Base-by-base conservation (phyloP, 371 early-diverging fungal species). In the Lichtheimia ramosa region DNA sequence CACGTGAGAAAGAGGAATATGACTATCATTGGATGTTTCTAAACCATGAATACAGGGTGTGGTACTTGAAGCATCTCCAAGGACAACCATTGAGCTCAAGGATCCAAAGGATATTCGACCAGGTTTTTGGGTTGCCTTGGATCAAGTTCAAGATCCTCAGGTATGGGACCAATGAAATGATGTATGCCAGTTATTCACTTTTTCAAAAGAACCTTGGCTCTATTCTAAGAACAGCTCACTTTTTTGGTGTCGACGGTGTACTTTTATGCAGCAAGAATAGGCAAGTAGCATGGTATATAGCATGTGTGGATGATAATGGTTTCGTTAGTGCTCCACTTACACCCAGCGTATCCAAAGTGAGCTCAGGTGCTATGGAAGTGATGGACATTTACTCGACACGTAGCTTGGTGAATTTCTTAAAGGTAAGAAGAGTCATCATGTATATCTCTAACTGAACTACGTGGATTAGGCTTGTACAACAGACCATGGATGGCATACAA, bases 101-200 rank as follows among this genome's bases (percentile, higher is more conserved):
- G 52, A 13, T 7, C 48, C 28, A 13, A 14, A n/a, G 24, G 15
- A n/a, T 6, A 40, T 28, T 6, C 28, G 58, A 7, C n/a, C 58
- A 4, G 77, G 76, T 0, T 65, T 81, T 23, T 81, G 81, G 81
- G 60, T 81, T 24, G 84, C 84, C 0, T 59, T 88, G 24, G 88
- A 88, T 68, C 75, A 83, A 64, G 71, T 88, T 1, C 79, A 82
- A 55, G 89, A 89, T 67, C 89, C 87, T 20, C 85, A 85, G 63
- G 83, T 83, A 73, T 51, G 48, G n/a, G 41, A 48, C 7, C 7
- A 1, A 34, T n/a, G 7, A 41, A 18, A 8, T 15, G 3, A 34
- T 23, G 18, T 28, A 25, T 25, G 25, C 25, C 5, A 14, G 15
- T 46, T 27, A 12, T 25, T 27, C 20, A 51, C 16, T 42, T 14